phyloP scores from a whole-genome alignment of 2,329 filamentous ascomycete genomes.

The Chaetomium globosum region DNA sequence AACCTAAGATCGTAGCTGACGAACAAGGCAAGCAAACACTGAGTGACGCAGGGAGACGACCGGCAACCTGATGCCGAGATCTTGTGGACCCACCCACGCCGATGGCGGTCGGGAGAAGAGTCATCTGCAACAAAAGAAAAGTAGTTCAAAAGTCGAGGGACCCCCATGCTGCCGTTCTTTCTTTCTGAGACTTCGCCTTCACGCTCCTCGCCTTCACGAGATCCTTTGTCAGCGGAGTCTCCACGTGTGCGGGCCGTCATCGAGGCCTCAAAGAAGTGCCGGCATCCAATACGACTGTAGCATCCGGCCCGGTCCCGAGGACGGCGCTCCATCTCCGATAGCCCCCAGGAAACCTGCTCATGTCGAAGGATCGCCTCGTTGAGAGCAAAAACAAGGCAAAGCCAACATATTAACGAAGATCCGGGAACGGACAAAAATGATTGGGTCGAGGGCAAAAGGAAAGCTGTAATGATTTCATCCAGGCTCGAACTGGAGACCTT shows the following conservation, averaged over 20 bases:
- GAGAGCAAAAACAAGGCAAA: neutral
- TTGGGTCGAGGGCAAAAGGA: neutral
- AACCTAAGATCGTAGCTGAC: neutral
- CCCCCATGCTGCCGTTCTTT: neutral
- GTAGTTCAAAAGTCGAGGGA: neutral
- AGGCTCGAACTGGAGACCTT: conserved; percentile 42
- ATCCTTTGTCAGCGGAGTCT: neutral
- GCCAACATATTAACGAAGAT: neutral
- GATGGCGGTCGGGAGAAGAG: neutral
- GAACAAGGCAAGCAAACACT: neutral
- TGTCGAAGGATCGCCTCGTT: neutral
- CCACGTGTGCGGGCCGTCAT: neutral
- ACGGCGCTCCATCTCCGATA: neutral
- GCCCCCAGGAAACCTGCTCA: neutral
- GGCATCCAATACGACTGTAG: neutral
- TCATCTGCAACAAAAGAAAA: neutral
- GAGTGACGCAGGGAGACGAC: neutral
- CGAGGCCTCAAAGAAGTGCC: conserved; percentile 4
- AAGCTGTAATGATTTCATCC: conserved; percentile 23
- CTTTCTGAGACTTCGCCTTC: neutral
- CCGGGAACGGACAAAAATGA: neutral
- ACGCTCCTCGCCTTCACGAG: neutral
- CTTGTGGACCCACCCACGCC: neutral
- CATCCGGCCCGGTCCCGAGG: conserved; percentile 1
- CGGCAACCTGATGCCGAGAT: neutral